These are phyloP conservation scores for Oxyria digyna DNA, from an alignment of 148 eudicot genomes.

Conservation along the genomic window DNA sequence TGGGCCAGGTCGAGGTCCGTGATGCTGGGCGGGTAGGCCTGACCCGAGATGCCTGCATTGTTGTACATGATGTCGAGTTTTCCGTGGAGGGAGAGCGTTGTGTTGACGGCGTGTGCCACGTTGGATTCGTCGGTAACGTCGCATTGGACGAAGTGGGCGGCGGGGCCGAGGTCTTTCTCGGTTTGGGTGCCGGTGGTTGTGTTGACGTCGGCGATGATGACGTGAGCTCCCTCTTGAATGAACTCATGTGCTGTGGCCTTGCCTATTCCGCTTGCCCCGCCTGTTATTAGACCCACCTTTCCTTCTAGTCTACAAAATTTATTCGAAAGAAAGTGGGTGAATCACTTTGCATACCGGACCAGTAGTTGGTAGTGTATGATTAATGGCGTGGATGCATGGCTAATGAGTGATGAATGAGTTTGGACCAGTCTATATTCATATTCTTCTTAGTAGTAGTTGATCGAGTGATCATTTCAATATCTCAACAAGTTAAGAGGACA, in stretches of 20 bases:
- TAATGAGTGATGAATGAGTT: background rate
- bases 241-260: slow-evolving; percentile 34
- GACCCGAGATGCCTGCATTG: slow-evolving; percentile 38
- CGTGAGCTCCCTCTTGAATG: slow-evolving; percentile 46
- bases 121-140: slow-evolving; percentile 39
- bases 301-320: slow-evolving; percentile 39
- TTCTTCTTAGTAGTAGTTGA: background rate
- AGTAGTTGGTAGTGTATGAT: background rate
- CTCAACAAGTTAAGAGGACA: too few species aligned
- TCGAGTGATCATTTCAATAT: background rate
- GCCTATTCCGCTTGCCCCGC: slow-evolving; percentile 67
- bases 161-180: slow-evolving; percentile 23
- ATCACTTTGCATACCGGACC: background rate
- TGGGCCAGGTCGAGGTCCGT: slow-evolving; percentile 29
- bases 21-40: slow-evolving; percentile 30
- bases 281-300: slow-evolving; percentile 60
- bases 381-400: background rate
- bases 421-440: background rate
- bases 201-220: slow-evolving; percentile 49
- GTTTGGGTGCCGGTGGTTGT: slow-evolving; percentile 27
- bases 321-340: background rate
- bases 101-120: slow-evolving; percentile 31
- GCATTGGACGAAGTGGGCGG: slow-evolving; percentile 42
- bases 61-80: slow-evolving; percentile 50
- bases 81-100: slow-evolving; percentile 30